Conservation (phyloP, 345 rosid genomes). For the Cardamine resedifolia region DNA sequence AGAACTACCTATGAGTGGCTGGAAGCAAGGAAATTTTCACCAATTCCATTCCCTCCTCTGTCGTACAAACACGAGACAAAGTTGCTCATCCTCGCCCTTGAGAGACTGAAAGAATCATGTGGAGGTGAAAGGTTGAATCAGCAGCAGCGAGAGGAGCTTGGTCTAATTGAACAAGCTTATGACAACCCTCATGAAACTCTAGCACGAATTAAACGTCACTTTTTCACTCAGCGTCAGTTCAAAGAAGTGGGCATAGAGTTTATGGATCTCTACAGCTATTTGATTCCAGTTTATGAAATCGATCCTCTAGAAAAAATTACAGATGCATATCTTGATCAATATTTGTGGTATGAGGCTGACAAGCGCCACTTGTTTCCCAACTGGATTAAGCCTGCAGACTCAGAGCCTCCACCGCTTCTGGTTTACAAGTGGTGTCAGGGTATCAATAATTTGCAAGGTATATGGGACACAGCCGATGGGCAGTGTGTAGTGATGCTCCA, state of each 20-base stretch:
- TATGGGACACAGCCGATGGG: conserved; percentile 98
- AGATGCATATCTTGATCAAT: conserved; percentile 98
- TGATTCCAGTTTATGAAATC: conserved; percentile 98
- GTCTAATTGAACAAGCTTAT: conserved; percentile 98
- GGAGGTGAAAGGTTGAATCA: conserved; percentile 98
- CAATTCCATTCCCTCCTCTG: conserved; percentile 96
- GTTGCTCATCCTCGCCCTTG: conserved; percentile 93
- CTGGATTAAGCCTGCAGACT: conserved; percentile 99
- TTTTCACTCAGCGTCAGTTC: conserved; percentile 96
- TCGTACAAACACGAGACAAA: conserved; percentile 98
- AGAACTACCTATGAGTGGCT: conserved; percentile 98
- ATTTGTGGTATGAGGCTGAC: conserved; percentile 99
- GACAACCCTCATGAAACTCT: conserved; percentile 99
- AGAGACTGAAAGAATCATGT: conserved; percentile 97
- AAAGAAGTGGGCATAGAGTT: conserved; percentile 99
- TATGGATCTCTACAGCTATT: conserved; percentile 93
- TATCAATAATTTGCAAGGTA: conserved; percentile 93
- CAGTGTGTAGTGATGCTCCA: conserved; percentile 99
- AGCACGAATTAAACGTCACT: conserved; percentile 93
- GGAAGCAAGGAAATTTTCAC: conserved; percentile 94
- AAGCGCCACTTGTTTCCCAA: conserved; percentile 98
- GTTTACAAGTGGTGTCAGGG: conserved; percentile 99
- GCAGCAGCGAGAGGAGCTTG: conserved; percentile 95
- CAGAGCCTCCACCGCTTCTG: conserved; percentile 97
- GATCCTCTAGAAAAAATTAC: conserved; percentile 98